Conservation (phyloP, 371 early-diverging fungal species). For the Basidiobolus meristosporus region DNA sequence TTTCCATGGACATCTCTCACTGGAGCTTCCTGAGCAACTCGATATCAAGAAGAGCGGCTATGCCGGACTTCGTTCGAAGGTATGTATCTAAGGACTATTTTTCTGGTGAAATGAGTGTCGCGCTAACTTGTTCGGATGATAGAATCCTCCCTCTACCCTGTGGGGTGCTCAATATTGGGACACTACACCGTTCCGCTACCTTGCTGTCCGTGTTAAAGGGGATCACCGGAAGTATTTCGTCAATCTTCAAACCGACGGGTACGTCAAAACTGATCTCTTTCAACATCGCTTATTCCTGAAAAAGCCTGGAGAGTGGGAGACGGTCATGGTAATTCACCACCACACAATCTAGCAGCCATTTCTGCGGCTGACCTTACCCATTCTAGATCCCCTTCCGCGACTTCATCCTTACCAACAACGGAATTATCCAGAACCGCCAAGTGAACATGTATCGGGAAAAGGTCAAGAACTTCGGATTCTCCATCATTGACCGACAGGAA, state of each 20-base stretch:
- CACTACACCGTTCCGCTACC: conserved; percentile 63
- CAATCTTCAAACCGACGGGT: conserved; percentile 69
- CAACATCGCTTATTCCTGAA: conserved; percentile 79
- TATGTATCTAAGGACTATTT: no score
- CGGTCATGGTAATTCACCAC: conserved; percentile 35
- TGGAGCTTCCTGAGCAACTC: conserved; percentile 48
- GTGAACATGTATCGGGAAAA: conserved; percentile 63
- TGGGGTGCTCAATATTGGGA: conserved; percentile 74
- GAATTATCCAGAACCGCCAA: conserved; percentile 67
- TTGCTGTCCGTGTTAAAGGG: conserved; percentile 59
- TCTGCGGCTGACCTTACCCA: not conserved
- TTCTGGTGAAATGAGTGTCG: no score
- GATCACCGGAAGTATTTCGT: conserved; percentile 72
- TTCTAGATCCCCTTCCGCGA: conserved; percentile 72
- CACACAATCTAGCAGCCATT: not conserved
- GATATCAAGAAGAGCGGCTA: conserved; percentile 74
- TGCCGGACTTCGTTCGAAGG: conserved; percentile 68
- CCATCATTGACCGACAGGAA: conserved; percentile 55
- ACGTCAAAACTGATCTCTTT: conserved; percentile 65
- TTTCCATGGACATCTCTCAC: conserved; percentile 66
- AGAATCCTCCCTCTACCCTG: conserved; percentile 30
- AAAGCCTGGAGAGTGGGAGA: conserved; percentile 81
- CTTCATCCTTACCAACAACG: conserved; percentile 78
- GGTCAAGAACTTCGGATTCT: conserved; percentile 77
- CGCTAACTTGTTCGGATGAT: not conserved